Conservation (phyloP, 352 stramenopile genomes). For the Albugo candida region DNA sequence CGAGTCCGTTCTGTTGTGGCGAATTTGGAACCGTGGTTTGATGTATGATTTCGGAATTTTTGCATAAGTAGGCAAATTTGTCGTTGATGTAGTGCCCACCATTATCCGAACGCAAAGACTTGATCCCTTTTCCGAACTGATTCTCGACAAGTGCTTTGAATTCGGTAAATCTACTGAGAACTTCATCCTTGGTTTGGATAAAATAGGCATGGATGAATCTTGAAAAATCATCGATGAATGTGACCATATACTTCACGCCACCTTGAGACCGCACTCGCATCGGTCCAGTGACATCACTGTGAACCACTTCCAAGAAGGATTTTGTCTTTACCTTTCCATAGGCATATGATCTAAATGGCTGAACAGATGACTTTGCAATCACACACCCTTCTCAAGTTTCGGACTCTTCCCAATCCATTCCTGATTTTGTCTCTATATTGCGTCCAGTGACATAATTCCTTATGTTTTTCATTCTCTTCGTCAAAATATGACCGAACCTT, state of each 20-base stretch:
- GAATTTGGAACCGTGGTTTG: conserved; percentile 7
- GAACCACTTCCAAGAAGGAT: background rate
- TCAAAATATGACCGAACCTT: no score
- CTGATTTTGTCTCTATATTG: no score
- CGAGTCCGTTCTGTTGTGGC: conserved; percentile 9
- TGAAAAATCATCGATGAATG: conserved; percentile 11
- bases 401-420: no score
- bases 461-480: no score
- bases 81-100: conserved; percentile 11
- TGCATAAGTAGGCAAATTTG: no score
- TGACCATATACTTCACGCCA: conserved; percentile 4
- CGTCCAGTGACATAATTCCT: no score
- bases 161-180: conserved; percentile 1
- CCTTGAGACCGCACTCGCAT: background rate
- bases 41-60: no score
- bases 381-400: background rate
- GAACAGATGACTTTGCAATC: background rate
- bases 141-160: conserved; percentile 9
- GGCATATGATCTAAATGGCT: background rate
- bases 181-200: conserved; percentile 11
- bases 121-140: conserved; percentile 8
- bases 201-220: conserved; percentile 9
- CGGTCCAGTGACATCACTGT: background rate
- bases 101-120: conserved; percentile 16
- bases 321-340: background rate